Percentiles rank a stretch among this genome's conserved stretches.
Conservation (phyloP, 1,284 basidiomycete genomes). For the Apiotrichum porosum region DNA sequence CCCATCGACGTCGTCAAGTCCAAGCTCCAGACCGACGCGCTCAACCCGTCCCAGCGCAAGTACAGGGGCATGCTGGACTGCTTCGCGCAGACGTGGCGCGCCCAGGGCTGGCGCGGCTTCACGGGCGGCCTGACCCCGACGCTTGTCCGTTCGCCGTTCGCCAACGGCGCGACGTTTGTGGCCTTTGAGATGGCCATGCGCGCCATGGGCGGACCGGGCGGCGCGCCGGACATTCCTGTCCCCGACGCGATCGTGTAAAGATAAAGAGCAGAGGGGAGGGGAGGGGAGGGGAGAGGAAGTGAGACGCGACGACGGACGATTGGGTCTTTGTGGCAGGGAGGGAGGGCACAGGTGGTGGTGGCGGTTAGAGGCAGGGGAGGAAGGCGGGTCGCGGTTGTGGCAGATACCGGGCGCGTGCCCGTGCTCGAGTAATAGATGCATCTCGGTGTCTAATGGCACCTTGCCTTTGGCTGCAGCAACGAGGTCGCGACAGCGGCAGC, state of each 20-base stretch:
- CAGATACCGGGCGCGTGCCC: too few relatives aligned
- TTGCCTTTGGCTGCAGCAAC: too few relatives aligned
- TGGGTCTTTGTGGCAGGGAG: too few relatives aligned
- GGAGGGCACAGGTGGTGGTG: background rate
- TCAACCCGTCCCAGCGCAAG: constrained; percentile 65
- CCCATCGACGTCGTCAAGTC: constrained; percentile 94
- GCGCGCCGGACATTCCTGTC: background rate
- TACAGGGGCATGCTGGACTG: constrained; percentile 80
- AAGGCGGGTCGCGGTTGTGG: too few relatives aligned
- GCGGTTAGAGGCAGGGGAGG: too few relatives aligned
- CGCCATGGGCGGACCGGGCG: constrained; percentile 22
- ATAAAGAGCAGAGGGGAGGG: background rate
- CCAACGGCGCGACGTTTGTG: constrained; percentile 88
- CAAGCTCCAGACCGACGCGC: constrained; percentile 89
- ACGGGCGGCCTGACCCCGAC: constrained; percentile 85
- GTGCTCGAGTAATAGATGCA: too few relatives aligned
- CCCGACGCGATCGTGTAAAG: background rate
- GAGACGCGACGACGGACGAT: background rate
- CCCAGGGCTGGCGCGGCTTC: constrained; percentile 80
- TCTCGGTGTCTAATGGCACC: too few relatives aligned
- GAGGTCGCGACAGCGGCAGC: too few relatives aligned
- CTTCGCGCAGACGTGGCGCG: constrained; percentile 69
- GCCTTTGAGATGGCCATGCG: constrained; percentile 80
- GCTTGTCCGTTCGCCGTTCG: constrained; percentile 61
- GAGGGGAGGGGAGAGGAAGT: background rate